Percentiles rank a stretch among this genome's conserved stretches.
Conservation (phyloP, 1,139 yeast species). For the Blastobotrys buckinghamii region DNA sequence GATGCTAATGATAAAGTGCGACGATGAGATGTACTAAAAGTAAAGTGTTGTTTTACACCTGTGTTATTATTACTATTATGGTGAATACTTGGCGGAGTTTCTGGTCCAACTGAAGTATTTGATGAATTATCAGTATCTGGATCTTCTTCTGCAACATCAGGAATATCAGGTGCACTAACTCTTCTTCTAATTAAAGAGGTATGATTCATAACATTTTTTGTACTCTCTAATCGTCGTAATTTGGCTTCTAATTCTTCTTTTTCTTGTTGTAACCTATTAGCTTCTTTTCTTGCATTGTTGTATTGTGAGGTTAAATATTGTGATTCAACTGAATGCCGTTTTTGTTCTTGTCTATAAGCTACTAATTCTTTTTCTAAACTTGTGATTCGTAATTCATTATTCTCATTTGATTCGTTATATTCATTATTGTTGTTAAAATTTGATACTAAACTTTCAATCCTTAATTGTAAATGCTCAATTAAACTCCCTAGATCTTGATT, state of each 20-base stretch:
- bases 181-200: constrained; percentile 1
- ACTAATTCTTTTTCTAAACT: constrained; percentile 17
- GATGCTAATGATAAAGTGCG: constrained; percentile 9
- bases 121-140: background rate
- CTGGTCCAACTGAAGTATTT: constrained; percentile 5
- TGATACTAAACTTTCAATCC: constrained; percentile 4
- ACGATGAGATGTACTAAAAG: constrained; percentile 1
- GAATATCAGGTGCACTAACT: constrained; percentile 4
- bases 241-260: constrained; percentile 13
- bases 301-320: constrained; percentile 25
- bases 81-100: constrained; percentile 10
- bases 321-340: constrained; percentile 19
- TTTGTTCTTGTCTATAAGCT: constrained; percentile 21
- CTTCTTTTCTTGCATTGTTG: constrained; percentile 20
- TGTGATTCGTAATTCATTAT: constrained; percentile 7
- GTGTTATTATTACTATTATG: background rate
- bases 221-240: constrained; percentile 7
- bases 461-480: constrained; percentile 14
- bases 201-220: background rate
- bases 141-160: constrained; percentile 7
- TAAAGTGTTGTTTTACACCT: background rate
- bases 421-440: background rate
- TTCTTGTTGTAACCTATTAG: constrained; percentile 13
- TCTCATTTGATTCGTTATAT: background rate
- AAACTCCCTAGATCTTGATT: constrained; percentile 15